Base-by-base conservation (phyloP, 768 basidiomycete species). In the Hericium coralloides region DNA sequence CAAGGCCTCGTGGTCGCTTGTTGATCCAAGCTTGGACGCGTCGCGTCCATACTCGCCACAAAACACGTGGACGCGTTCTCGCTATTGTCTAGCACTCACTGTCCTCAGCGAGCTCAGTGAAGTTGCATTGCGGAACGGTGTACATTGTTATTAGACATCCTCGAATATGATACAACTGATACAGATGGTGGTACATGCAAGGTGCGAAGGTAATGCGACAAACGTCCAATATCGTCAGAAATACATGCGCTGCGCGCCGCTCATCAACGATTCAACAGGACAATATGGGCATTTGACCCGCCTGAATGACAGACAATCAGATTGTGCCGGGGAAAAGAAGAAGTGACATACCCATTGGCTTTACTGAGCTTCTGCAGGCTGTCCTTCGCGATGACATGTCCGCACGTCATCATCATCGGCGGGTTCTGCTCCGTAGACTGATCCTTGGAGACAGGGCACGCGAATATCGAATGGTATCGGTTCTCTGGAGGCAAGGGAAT, bases 231-330 rank as follows among this genome's bases (percentile, higher is more conserved):
- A 31, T 41, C 50, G 17, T 60, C 70, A 92, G 63, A 92, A 87
- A 69, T 85, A 74, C 45, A 92, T 81, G 48, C 79, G 79, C 56
- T 89, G 60, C 3, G 87, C 88, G 31, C 72, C 68, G 38, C 67
- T 68, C 37, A 81, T 68, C 45, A 68, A 70, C 4, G 89, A 89
- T 69, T 97, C 95, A 12, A 81, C 72, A 12, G 95, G 95, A 67
- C 95, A 98, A 69, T 98, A 98, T 6, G 95, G 95, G 64, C 95
- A 99, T 68, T 98, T 98, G 58, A 95, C 91, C 3, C 90, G 86
- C 22, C 94, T 95, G 66, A 9, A 49, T 22, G 7, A 18, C 56
- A 36, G 15, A 39, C n/a, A 31, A 22, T 23, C 37, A 36, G 50
- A 22, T 43, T 49, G 26, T 53, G 4, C 43, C 38, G 62, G 55